These are phyloP conservation scores for Radiomyces spectabilis DNA, from an alignment of 192 early-diverging fungal species.

Conservation along the genomic window DNA sequence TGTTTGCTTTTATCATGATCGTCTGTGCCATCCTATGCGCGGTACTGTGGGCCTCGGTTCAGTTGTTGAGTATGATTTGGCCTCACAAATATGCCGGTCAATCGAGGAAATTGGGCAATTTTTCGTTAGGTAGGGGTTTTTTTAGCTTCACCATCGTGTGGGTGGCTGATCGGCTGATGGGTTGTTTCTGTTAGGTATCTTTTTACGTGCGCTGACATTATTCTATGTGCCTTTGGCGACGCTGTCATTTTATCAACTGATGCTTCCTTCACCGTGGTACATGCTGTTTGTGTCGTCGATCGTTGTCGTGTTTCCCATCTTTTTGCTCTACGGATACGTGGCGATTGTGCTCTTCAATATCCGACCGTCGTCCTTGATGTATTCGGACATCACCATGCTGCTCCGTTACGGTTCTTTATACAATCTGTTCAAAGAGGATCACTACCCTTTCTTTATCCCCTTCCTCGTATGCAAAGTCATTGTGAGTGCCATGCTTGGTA, in stretches of 20 bases:
- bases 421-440: conserved; percentile 30
- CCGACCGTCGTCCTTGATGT: conserved; percentile 19
- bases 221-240: conserved; percentile 35
- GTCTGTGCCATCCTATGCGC: conserved; percentile 4
- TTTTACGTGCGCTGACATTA: conserved; percentile 28
- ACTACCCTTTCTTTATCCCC: conserved; percentile 13
- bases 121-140: conserved; percentile 4
- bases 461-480: conserved; percentile 21
- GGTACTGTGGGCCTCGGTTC: background rate
- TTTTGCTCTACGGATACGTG: conserved; percentile 18
- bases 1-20: conserved; percentile 12
- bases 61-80: background rate
- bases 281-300: conserved; percentile 17
- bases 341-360: conserved; percentile 31
- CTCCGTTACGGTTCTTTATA: conserved; percentile 39
- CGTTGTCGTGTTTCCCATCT: conserved; percentile 28
- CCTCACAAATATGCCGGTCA: background rate
- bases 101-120: background rate
- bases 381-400: conserved; percentile 28
- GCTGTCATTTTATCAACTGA: conserved; percentile 39
- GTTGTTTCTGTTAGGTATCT: conserved; percentile 22
- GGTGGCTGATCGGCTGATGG: background rate
- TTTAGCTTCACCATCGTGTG: background rate
- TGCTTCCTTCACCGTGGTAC: conserved; percentile 27
- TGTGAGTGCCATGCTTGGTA: conserved; percentile 26